phyloP scores from a whole-genome alignment of 352 stramenopile genomes.

The Globisporangium lucens region DNA sequence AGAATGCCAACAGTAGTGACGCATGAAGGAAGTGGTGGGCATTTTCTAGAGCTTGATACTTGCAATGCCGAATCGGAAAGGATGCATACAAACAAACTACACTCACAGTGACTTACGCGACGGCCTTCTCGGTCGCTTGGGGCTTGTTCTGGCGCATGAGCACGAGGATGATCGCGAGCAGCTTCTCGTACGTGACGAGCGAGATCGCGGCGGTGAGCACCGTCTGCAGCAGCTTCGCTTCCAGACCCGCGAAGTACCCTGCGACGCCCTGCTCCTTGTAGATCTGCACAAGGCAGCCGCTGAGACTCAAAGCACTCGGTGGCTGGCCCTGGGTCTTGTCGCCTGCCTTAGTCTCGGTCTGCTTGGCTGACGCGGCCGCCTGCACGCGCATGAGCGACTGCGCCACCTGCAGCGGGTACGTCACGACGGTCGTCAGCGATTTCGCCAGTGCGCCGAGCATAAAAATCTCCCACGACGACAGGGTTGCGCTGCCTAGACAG shows the following conservation, averaged over 20 bases:
- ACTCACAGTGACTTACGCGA: slow-evolving; percentile 21
- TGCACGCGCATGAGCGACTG: slow-evolving; percentile 89
- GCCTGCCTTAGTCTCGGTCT: background rate
- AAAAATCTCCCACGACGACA: slow-evolving; percentile 89
- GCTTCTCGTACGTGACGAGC: slow-evolving; percentile 94
- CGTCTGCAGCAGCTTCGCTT: slow-evolving; percentile 93
- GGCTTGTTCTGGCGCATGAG: slow-evolving; percentile 37
- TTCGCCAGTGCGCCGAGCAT: slow-evolving; percentile 90
- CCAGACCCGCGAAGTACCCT: slow-evolving; percentile 89
- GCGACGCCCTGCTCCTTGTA: slow-evolving; percentile 59
- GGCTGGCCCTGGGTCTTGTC: background rate
- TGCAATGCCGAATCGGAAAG: background rate
- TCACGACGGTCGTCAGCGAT: slow-evolving; percentile 89
- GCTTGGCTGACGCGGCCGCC: slow-evolving; percentile 20
- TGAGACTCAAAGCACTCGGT: slow-evolving; percentile 14
- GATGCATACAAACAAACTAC: background rate
- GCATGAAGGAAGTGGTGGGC: background rate
- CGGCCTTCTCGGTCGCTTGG: slow-evolving; percentile 33
- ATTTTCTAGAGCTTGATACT: background rate
- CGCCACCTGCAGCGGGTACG: slow-evolving; percentile 93
- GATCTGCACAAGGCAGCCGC: slow-evolving; percentile 53
- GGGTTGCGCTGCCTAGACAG: slow-evolving; percentile 14
- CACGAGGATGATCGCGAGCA: slow-evolving; percentile 59
- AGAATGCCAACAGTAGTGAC: background rate
- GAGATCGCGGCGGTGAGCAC: slow-evolving; percentile 92